These are phyloP conservation scores for Plantago lanceolata DNA, from an alignment of 305 asterid species.

Conservation along the genomic window DNA sequence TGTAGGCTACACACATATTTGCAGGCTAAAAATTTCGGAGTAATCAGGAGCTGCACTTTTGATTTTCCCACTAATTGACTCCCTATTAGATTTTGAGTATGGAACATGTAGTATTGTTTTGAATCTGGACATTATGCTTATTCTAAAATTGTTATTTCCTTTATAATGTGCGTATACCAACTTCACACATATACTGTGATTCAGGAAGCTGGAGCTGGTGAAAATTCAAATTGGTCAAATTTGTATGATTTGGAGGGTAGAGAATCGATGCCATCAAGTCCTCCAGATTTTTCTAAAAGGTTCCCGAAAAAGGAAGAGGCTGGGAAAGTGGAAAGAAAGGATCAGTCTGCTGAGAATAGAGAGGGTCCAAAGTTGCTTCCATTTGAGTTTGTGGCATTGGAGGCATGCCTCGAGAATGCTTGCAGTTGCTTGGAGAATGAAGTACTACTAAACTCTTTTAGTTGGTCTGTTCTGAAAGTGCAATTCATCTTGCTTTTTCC, in stretches of 20 bases:
- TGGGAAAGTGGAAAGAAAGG: constrained; percentile 51
- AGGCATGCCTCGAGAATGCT: constrained; percentile 97
- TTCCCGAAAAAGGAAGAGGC: constrained; percentile 51
- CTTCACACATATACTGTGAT: constrained; percentile 12
- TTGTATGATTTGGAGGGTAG: constrained; percentile 74
- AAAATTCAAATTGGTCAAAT: constrained; percentile 71
- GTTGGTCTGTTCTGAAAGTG: constrained; percentile 6
- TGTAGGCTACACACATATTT: no score
- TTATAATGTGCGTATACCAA: background rate
- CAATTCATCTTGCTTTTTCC: constrained; percentile 1
- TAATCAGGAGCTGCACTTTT: no score
- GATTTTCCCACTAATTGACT: background rate
- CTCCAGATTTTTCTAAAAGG: constrained; percentile 42
- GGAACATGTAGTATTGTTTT: no score
- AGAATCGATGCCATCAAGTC: constrained; percentile 44
- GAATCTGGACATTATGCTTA: no score
- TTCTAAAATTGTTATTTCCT: background rate
- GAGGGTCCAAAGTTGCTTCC: constrained; percentile 94
- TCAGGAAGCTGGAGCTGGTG: constrained; percentile 76
- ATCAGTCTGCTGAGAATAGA: constrained; percentile 50
- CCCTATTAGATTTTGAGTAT: background rate
- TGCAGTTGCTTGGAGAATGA: constrained; percentile 89
- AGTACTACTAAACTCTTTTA: constrained; percentile 40
- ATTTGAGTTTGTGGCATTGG: constrained; percentile 90
- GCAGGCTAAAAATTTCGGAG: no score